Conservation (phyloP, 1,284 basidiomycete species). For the Moniliella sp. region DNA sequence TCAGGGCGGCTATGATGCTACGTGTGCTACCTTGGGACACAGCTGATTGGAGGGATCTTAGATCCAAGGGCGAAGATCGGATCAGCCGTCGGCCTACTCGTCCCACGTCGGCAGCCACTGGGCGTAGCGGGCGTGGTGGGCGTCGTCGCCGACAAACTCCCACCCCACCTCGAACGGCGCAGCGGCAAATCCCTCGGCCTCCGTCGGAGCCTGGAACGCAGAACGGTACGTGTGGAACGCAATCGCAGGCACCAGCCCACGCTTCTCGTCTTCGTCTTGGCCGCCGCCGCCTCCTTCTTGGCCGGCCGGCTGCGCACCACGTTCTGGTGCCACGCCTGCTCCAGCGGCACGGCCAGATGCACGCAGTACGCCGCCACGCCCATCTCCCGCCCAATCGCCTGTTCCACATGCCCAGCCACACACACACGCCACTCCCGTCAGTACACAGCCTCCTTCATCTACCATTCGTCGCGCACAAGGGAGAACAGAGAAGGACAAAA, state of each 20-base stretch:
- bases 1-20: no score
- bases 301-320: constrained; percentile 4
- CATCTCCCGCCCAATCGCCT: constrained; percentile 1
- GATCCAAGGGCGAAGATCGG: no score
- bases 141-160: no score
- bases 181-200: not conserved
- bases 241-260: not conserved
- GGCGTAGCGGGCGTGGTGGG: no score
- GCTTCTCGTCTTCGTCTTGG: not conserved
- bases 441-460: no score
- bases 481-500: not conserved
- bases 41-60: no score
- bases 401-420: constrained; percentile 1
- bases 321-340: constrained; percentile 9
- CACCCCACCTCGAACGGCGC: no score
- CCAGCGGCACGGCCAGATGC: constrained; percentile 7
- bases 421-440: no score
- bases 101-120: no score
- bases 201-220: not conserved
- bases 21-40: no score
- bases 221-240: not conserved
- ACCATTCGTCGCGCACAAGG: no score
- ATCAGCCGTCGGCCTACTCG: no score
- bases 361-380: constrained; percentile 7
- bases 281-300: not conserved